Evolutionary conservation across 1,284 basidiomycete species (phyloP).

Genomic region (Coniferiporia weirii): DNA sequence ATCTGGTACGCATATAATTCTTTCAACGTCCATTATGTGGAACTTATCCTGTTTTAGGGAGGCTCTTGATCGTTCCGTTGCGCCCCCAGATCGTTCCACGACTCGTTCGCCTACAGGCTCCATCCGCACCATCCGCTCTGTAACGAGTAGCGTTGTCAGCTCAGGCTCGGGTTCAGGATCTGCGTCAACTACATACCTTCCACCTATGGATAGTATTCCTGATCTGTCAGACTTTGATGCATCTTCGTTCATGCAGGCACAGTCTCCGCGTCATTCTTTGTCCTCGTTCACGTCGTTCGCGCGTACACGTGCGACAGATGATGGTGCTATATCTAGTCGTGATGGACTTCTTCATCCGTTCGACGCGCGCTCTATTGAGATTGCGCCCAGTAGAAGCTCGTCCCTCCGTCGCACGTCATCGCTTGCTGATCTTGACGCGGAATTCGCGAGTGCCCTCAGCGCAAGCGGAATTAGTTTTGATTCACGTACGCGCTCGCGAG

Average conservation of each 20-base stretch:
- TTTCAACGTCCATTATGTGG: slow-evolving; percentile 8
- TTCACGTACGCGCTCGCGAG: slow-evolving; percentile 2
- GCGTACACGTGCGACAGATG: slow-evolving; percentile 44
- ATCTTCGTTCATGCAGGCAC: slow-evolving; percentile 32
- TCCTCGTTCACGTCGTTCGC: slow-evolving; percentile 13
- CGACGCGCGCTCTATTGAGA: slow-evolving; percentile 50
- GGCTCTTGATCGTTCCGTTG: slow-evolving; percentile 46
- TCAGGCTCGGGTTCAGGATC: slow-evolving; percentile 54
- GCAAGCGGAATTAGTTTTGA: slow-evolving; percentile 12
- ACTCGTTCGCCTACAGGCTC: slow-evolving; percentile 67
- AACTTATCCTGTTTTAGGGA: slow-evolving; percentile 46
- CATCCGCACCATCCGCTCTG: slow-evolving; percentile 61
- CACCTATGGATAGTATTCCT: slow-evolving; percentile 58
- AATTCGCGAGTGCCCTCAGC: slow-evolving; percentile 49
- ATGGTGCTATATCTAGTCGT: slow-evolving; percentile 51
- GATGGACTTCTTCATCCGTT: slow-evolving; percentile 59
- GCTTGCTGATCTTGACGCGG: slow-evolving; percentile 69
- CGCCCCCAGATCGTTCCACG: slow-evolving; percentile 44
- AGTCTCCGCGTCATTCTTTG: slow-evolving; percentile 28
- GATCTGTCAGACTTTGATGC: slow-evolving; percentile 56
- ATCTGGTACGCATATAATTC: slow-evolving; percentile 58
- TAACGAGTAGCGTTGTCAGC: slow-evolving; percentile 33
- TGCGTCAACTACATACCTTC: slow-evolving; percentile 65
- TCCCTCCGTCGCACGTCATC: slow-evolving; percentile 66
- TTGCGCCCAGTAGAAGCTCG: slow-evolving; percentile 56